Evolutionary conservation across 495 filamentous ascomycete genomes (phyloP).

Genomic region (Hyaloscypha hepaticicola): DNA sequence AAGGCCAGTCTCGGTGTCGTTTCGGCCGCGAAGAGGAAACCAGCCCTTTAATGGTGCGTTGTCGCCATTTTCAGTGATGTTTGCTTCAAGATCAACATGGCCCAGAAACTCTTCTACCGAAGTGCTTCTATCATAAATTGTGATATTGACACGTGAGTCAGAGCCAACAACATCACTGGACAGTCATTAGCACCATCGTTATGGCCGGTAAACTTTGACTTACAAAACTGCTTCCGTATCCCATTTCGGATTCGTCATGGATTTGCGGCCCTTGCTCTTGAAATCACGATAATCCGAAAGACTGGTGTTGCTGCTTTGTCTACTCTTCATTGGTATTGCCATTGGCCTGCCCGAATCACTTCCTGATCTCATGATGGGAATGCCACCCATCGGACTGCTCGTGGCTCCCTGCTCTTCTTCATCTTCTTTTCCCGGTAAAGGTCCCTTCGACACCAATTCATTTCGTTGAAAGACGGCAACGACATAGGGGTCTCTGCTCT

Average conservation of each 20-base stretch:
- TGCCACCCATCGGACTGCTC: conserved; percentile 47
- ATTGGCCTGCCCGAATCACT: conserved; percentile 79
- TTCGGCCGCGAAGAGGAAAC: conserved; percentile 73
- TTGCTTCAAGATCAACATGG: conserved; percentile 76
- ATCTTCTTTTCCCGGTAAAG: conserved; percentile 55
- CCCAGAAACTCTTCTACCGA: conserved; percentile 89
- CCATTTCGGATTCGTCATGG: conserved; percentile 89
- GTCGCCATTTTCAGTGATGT: conserved; percentile 61
- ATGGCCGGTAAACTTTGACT: conserved; percentile 33
- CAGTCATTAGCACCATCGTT: conserved; percentile 36
- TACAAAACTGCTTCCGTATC: conserved; percentile 95
- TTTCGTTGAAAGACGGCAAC: conserved; percentile 96
- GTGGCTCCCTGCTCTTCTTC: conserved; percentile 45
- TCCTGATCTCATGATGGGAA: conserved; percentile 64
- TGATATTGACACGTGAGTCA: conserved; percentile 88
- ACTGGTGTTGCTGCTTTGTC: conserved; percentile 93
- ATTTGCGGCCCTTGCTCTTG: conserved; percentile 56
- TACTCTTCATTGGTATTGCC: conserved; percentile 93
- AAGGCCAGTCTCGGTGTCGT: conserved; percentile 56
- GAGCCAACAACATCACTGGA: conserved; percentile 89
- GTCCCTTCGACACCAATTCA: conserved; percentile 89
- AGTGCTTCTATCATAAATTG: conserved; percentile 80
- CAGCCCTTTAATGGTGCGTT: conserved; percentile 73
- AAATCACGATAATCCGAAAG: conserved; percentile 66
- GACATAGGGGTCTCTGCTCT: conserved; percentile 86